phyloP scores from a whole-genome alignment of 305 asterid genomes.

The Solanum aculeatissimum region DNA sequence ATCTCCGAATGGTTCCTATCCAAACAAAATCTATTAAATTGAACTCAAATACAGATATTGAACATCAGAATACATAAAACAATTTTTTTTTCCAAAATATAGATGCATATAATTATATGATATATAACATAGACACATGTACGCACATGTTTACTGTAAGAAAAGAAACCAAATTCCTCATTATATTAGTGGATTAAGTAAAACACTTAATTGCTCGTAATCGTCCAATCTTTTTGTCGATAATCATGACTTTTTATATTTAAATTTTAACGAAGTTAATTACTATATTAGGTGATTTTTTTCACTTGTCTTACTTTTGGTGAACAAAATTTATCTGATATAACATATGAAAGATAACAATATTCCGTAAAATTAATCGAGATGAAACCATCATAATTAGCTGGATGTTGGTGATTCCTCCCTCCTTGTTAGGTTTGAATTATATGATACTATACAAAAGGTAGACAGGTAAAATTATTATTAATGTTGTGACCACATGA shows the following conservation, averaged over 20 bases:
- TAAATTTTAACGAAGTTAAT: not conserved
- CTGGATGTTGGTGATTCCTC: not conserved
- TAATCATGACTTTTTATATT: not conserved
- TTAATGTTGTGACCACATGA: not conserved
- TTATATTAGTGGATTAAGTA: not conserved
- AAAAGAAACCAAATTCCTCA: not conserved
- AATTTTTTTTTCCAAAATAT: not conserved
- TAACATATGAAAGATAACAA: accelerated
- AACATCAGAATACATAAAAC: not conserved
- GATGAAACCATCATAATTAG: accelerated
- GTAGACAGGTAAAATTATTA: not conserved
- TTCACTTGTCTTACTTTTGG: not conserved
- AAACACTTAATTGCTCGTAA: not conserved
- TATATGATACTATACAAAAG: not conserved
- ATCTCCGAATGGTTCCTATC: not conserved
- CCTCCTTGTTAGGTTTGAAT: not conserved
- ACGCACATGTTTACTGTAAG: not conserved
- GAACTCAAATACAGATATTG: not conserved
- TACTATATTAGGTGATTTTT: no score
- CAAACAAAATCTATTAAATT: accelerated
- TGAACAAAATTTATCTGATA: not conserved
- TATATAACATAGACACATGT: not conserved
- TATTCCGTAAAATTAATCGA: no score
- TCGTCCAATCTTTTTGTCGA: not conserved
- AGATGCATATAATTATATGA: not conserved